Evolutionary conservation across 2,329 filamentous ascomycete species (phyloP).

Genomic region (Myriosclerotinia duriaeana): DNA sequence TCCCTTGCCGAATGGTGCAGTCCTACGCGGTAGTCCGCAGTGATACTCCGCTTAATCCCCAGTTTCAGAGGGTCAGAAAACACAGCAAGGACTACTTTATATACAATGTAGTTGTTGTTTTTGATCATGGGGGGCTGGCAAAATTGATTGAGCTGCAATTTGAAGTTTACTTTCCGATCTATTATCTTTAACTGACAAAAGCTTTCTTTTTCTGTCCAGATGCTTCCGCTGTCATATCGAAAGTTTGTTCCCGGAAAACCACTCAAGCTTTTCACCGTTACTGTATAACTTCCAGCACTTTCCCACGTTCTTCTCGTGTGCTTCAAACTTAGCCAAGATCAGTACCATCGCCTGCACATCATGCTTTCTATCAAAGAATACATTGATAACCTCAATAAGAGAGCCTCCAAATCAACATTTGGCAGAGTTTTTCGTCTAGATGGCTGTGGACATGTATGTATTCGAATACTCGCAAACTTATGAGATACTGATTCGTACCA

Average conservation of each 20-base stretch:
- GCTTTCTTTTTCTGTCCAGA: constrained; percentile 8
- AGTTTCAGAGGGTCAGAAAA: constrained; percentile 9
- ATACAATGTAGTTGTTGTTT: neutral
- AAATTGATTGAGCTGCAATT: constrained; percentile 9
- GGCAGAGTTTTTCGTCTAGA: constrained; percentile 65
- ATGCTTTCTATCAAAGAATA: constrained; percentile 21
- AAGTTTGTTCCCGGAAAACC: constrained; percentile 17
- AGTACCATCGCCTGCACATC: neutral
- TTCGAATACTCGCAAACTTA: neutral
- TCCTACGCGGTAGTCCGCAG: constrained; percentile 25
- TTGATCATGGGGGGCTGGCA: constrained; percentile 19
- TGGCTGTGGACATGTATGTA: constrained; percentile 66
- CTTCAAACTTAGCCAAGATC: constrained; percentile 9
- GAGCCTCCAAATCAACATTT: constrained; percentile 48
- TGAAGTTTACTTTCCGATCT: constrained; percentile 17
- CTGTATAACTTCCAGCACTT: constrained; percentile 28
- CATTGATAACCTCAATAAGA: constrained; percentile 40
- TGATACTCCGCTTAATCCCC: constrained; percentile 10
- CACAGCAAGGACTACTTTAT: constrained; percentile 21
- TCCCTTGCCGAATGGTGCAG: constrained; percentile 23
- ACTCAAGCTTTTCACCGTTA: constrained; percentile 18
- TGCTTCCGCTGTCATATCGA: constrained; percentile 23
- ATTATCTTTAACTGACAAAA: constrained; percentile 19
- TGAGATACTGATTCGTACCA: constrained; percentile 39
- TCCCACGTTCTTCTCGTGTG: constrained; percentile 32